phyloP scores from a whole-genome alignment of 192 early-diverging fungal species.

The Gryganskiella cystojenkinii region DNA sequence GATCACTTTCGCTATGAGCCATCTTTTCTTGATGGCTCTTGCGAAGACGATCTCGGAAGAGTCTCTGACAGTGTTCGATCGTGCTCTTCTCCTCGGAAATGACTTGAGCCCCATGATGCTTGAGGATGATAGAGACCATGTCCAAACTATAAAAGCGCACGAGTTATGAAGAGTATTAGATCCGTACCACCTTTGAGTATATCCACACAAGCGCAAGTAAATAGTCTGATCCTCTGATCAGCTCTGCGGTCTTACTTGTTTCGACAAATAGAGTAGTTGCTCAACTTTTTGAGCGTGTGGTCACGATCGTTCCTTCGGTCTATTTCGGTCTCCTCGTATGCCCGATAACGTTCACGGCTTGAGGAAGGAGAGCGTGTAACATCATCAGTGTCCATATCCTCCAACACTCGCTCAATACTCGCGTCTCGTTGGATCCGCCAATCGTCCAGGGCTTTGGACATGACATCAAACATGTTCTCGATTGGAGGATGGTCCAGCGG shows the following conservation, averaged over 20 bases:
- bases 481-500: neutral
- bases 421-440: conserved; percentile 4
- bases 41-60: conserved; percentile 7
- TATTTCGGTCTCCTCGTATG: conserved; percentile 1
- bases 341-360: too few relatives aligned
- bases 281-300: conserved; percentile 4
- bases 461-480: conserved; percentile 11
- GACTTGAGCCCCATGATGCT: conserved; percentile 29
- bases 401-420: neutral
- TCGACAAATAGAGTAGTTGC: conserved; percentile 21
- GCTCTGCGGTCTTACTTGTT: conserved; percentile 12
- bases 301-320: conserved; percentile 3
- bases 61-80: conserved; percentile 32
- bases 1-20: neutral
- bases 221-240: neutral
- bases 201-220: too few relatives aligned
- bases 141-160: conserved; percentile 17
- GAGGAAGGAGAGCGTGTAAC: too few relatives aligned
- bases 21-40: neutral
- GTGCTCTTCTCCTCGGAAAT: conserved; percentile 33
- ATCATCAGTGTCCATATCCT: neutral
- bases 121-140: conserved; percentile 9
- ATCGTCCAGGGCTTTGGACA: conserved; percentile 14
- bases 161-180: neutral
- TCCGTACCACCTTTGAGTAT: too few relatives aligned